Base-by-base conservation (phyloP, 1,139 yeast genomes). In the Suhomyces bolitotheri region DNA sequence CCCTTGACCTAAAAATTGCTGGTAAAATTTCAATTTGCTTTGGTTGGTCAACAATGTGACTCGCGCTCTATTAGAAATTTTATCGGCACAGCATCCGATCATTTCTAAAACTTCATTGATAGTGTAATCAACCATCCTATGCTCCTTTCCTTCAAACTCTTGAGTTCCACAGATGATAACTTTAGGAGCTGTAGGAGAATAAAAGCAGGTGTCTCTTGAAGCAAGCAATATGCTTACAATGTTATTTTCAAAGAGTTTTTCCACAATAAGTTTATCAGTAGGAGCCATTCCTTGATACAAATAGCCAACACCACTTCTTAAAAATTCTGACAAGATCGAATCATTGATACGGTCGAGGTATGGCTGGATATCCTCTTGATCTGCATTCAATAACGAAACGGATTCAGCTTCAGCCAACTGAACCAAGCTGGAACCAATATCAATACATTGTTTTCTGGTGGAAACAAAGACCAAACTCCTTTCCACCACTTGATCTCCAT, bases 121-220 rank as follows among this genome's bases (percentile, higher is more conserved):
- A 0, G 87, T 66, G 53, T 88, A 89, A 52, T 83, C 88, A 32
- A 80, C 61, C 45, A 73, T 76, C 19, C 90, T 64, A 48, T 80
- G 85, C 45, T 85, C 96, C 32, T 70, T 74, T 1, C 86, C 92
- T 36, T 88, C 95, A 50, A 70, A 84, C 20, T 63, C 70, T 44
- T 78, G 82, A 0, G 97, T 88, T 5, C 95, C 89, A 46, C 82
- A 57, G 7, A 90, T 67, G 15, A 84, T 58, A 3, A 85, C 84
- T 33, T 69, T 58, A 29, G 67, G 63, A 0, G 86, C 78, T 1
- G 54, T 27, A 0, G 90, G 89, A 11, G 74, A 62, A 44, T 62
- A 66, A 29, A 58, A 48, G 20, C 80, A 68, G 3, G 79, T 69
- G 1, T 81, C 88, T 33, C 71, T 72, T 0, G 89, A 65, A 0